These are phyloP conservation scores for Pestalotiopsis sp. DNA, from an alignment of 2,329 filamentous ascomycete genomes.

Conservation along the genomic window DNA sequence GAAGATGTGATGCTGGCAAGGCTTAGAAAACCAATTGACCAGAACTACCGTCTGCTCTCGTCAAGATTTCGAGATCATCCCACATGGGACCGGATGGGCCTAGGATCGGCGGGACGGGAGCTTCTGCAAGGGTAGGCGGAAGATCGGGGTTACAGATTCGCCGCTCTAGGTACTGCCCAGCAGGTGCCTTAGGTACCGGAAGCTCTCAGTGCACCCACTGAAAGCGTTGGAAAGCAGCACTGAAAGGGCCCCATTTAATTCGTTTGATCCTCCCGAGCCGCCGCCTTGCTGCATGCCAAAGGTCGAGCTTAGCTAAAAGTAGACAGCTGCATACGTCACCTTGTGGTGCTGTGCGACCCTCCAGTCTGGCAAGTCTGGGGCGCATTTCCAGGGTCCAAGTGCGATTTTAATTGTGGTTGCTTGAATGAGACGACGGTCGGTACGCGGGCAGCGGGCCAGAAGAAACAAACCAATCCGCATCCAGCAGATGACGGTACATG, in stretches of 20 bases:
- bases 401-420: no score
- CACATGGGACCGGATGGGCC: neutral
- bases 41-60: neutral
- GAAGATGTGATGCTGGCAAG: neutral
- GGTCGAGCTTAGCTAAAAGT: neutral
- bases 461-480: neutral
- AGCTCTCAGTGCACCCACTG: neutral
- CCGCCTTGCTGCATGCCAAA: constrained; percentile 2
- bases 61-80: constrained; percentile 3
- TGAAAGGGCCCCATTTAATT: constrained; percentile 9
- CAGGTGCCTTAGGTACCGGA: neutral
- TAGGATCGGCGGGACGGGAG: neutral
- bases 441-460: no score
- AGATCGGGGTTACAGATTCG: constrained; percentile 16
- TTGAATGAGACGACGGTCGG: no score
- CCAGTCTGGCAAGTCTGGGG: neutral
- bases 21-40: neutral
- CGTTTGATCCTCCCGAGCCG: neutral
- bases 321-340: constrained; percentile 11
- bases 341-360: neutral
- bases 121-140: constrained; percentile 5
- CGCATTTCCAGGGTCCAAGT: neutral
- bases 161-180: constrained; percentile 1
- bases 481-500: neutral
- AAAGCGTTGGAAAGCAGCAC: neutral